phyloP scores from a whole-genome alignment of 2,329 filamentous ascomycete genomes.

The Colletotrichum chrysophilum region DNA sequence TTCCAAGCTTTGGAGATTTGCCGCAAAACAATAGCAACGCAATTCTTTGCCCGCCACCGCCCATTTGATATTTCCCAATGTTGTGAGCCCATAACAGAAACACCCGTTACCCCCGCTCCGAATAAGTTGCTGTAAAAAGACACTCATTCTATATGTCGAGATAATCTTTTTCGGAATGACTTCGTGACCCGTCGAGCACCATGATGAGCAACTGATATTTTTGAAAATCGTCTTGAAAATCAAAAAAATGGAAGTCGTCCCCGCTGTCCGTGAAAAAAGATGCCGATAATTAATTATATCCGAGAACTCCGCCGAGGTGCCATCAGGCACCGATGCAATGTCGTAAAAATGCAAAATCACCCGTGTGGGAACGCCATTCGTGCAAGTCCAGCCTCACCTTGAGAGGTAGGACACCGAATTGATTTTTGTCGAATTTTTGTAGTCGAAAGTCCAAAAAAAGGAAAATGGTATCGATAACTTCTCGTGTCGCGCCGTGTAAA shows the following conservation, averaged over 20 bases:
- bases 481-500: conserved; percentile 42
- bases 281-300: conserved; percentile 28
- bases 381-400: conserved; percentile 43
- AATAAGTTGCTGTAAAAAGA: conserved; percentile 31
- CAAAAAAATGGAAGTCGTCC: conserved; percentile 31
- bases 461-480: conserved; percentile 52
- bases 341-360: conserved; percentile 50
- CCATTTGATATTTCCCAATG: conserved; percentile 33
- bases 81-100: conserved; percentile 40
- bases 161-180: conserved; percentile 44
- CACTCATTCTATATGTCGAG: conserved; percentile 57
- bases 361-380: conserved; percentile 46
- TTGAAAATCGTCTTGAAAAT: conserved; percentile 45
- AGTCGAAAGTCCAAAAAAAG: conserved; percentile 25
- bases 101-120: conserved; percentile 36
- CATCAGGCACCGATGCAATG: conserved; percentile 54
- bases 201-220: conserved; percentile 37
- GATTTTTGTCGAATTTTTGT: conserved; percentile 19
- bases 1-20: conserved; percentile 32
- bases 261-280: conserved; percentile 39
- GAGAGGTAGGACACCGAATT: conserved; percentile 28
- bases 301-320: conserved; percentile 48
- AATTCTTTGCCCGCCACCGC: conserved; percentile 38
- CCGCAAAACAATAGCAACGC: conserved; percentile 29
- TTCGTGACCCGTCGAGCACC: conserved; percentile 22